Evolutionary conservation across 2,329 filamentous ascomycete genomes (phyloP).

Genomic region (Colletotrichum melonis): DNA sequence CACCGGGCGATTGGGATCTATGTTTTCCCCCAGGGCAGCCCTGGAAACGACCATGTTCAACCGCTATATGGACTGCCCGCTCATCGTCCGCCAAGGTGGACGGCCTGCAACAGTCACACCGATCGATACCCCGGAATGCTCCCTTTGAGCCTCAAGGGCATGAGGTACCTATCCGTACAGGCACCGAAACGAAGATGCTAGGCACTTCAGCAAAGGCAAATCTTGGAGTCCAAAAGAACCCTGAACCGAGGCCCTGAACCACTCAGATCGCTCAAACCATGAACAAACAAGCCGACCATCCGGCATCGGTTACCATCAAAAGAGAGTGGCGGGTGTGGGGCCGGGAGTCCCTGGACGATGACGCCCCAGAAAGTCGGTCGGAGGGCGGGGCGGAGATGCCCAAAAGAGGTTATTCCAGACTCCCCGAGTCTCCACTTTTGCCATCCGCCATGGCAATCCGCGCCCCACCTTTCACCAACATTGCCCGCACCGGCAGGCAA

Average conservation of each 20-base stretch:
- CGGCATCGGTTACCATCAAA: not conserved
- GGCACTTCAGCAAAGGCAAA: not conserved
- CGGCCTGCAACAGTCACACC: not conserved
- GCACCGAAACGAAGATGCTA: no score
- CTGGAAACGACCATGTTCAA: not conserved
- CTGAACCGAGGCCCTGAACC: not conserved
- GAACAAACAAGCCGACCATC: not conserved
- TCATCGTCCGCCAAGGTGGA: not conserved
- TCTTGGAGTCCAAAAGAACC: not conserved
- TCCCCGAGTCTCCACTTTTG: not conserved
- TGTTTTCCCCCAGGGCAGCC: not conserved
- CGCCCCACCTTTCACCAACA: not conserved
- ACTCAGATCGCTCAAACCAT: not conserved
- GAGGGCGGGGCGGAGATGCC: slow-evolving; percentile 35
- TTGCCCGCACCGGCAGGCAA: slow-evolving; percentile 27
- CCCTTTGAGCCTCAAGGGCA: not conserved
- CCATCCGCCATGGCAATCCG: slow-evolving; percentile 2
- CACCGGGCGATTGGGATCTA: not conserved
- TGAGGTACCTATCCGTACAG: no score
- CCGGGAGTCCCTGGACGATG: not conserved
- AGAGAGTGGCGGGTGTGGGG: not conserved
- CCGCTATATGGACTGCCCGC: not conserved
- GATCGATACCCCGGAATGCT: not conserved
- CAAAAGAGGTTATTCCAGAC: slow-evolving; percentile 25
- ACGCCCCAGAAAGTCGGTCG: slow-evolving; percentile 16